Evolutionary conservation across 768 basidiomycete species (phyloP), one percentile per base, ranked within the genome.

Genomic region (Leccinellum rugosiceps): DNA sequence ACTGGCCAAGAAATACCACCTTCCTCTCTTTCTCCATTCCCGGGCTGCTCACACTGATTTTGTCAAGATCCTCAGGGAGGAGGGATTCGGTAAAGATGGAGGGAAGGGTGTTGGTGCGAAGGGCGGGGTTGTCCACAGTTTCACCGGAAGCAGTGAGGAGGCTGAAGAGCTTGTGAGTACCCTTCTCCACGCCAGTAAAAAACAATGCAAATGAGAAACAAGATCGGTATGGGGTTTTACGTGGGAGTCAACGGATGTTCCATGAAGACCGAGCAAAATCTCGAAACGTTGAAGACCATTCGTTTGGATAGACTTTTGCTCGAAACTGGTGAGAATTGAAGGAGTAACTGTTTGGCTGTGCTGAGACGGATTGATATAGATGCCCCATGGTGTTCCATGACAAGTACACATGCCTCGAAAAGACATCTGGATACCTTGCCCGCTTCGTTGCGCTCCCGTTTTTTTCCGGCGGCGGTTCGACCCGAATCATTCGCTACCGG

Each of bases 121-220:
- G 21, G 86, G 89, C 4, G 91, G 90, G 1, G 91, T 93, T 21
- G 88, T 92, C 3, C 92, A 92, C 66, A 89, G 87, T 59, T 91
- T 91, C 71, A 91, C 90, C 0, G 92, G 92, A 4, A 80, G 79
- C 0, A 65, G 65, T 4, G 79, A 77, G 35, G 90, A 94, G 66
- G 82, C 80, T 14, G 63, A 68, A 8, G 90, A 92, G 65, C 72
- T 90, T 47, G 88, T 90, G 57, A 65, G 84, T 70, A 30, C n/a
- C 30, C 35, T 38, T n/a, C 41, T 43, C 2, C n/a, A 17, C 30
- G 3, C 43, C 26, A 52, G 50, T 15, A 21, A 28, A 23, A 21
- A 55, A 11, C 47, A 47, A 32, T 47, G 6, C 38, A 11, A 50
- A 41, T 1, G 19, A 19, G 23, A n/a, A 13, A 2, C 66, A 60